Evolutionary conservation across 805 yeast genomes (phyloP), one percentile per base, ranked within the genome.

Genomic region (Myxozyma monticola): DNA sequence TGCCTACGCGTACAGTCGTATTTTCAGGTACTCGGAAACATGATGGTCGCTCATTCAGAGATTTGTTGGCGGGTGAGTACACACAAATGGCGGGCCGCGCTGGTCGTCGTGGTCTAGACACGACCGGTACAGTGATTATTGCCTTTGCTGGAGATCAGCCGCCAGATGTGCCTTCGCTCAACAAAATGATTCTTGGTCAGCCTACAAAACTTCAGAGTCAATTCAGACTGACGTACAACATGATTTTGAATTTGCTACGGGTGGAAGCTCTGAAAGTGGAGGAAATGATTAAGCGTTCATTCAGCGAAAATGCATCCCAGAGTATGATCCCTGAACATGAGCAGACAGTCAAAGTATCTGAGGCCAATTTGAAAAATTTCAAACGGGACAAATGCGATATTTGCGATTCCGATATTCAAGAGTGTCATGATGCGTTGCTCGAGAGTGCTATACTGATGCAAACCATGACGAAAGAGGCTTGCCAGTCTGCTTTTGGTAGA

Each of bases 11-110:
- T 71, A 93, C 99, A 0, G 99, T 93, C 30, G 90, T 91, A 0
- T 93, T 93, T 67, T 79, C 88, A 55, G 88, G 85, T 40, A 71
- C 85, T 42, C 73, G 91, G 59, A 93, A 93, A 64, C 96, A 91
- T 66, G 99, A 93, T 65, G 98, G 98, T 39, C 77, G 82, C 26
- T 78, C 79, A 0, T 81, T 88, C 68, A 77, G 99, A 68, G 79
- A 84, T 63, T 74, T 93, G 53, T 76, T 84, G 8, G 96, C 99
- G 0, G 99, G 99, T 47, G 99, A 93, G 67, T 93, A 91, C 66
- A 93, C 98, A 0, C 99, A 91, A 70, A 93, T 93, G 99, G 90
- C 97, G 0, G 99, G 99, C 38, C 79, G 99, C 68, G 99, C 99
- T 0, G 99, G 99, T 53, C 82, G 99, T 71, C 82, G 99, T 74